These are phyloP conservation scores for Pezizomycotina sp. DNA, from an alignment of 2,329 filamentous ascomycete genomes.

Conservation along the genomic window DNA sequence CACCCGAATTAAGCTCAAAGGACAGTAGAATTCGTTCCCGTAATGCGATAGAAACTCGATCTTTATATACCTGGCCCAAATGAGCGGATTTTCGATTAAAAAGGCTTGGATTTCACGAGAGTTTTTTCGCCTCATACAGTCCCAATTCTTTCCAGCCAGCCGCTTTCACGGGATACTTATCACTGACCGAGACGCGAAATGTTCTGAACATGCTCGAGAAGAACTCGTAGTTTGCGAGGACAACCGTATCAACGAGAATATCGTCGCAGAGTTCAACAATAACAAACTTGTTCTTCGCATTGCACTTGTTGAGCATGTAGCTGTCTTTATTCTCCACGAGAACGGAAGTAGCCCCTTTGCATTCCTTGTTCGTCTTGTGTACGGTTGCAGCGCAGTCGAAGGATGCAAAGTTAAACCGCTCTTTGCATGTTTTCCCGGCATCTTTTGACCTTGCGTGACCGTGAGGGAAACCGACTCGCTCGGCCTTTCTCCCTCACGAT, in stretches of 20 bases:
- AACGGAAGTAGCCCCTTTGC: slow-evolving; percentile 75
- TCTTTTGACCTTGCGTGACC: slow-evolving; percentile 48
- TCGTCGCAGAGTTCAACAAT: slow-evolving; percentile 85
- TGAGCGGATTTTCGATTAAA: slow-evolving; percentile 79
- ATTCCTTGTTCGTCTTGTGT: slow-evolving; percentile 71
- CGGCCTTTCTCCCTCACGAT: slow-evolving; percentile 22
- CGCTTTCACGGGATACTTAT: slow-evolving; percentile 79
- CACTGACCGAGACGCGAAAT: slow-evolving; percentile 81
- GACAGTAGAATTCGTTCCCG: slow-evolving; percentile 93
- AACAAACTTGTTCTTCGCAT: slow-evolving; percentile 73
- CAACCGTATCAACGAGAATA: slow-evolving; percentile 78
- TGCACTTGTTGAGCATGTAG: slow-evolving; percentile 92
- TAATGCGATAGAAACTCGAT: slow-evolving; percentile 89
- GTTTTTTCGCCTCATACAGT: slow-evolving; percentile 77
- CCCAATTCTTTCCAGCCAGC: slow-evolving; percentile 86
- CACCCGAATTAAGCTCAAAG: slow-evolving; percentile 72
- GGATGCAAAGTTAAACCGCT: slow-evolving; percentile 91
- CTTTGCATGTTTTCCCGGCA: slow-evolving; percentile 92
- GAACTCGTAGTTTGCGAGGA: slow-evolving; percentile 97
- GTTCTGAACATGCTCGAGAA: slow-evolving; percentile 92
- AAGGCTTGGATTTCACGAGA: slow-evolving; percentile 90
- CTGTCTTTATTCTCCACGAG: slow-evolving; percentile 95
- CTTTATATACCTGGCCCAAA: slow-evolving; percentile 84
- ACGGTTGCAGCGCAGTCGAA: slow-evolving; percentile 93
- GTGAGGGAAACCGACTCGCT: slow-evolving; percentile 23